A percentile compares a stretch with the other conserved stretches of the same genome.
Evolutionary conservation across 2,329 filamentous ascomycete species (phyloP).

Genomic region (Ceratocystis smalleyi): DNA sequence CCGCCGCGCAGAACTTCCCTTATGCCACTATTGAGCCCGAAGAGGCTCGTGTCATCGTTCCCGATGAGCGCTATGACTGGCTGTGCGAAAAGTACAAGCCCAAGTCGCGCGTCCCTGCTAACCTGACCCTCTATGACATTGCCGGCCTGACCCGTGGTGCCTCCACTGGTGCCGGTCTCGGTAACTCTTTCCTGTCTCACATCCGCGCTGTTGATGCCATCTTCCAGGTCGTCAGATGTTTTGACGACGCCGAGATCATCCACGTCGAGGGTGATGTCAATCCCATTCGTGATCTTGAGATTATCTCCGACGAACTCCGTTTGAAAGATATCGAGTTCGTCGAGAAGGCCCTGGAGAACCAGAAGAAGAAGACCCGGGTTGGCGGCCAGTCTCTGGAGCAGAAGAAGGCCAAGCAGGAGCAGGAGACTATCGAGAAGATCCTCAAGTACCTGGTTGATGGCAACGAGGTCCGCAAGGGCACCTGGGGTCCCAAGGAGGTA

Average conservation of each 20-base stretch:
- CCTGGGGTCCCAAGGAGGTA: constrained; percentile 93
- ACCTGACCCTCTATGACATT: constrained; percentile 97
- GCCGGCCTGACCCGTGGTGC: constrained; percentile 90
- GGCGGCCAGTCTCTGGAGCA: constrained; percentile 92
- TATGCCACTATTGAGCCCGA: constrained; percentile 98
- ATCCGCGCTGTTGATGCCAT: constrained; percentile 97
- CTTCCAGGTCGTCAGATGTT: constrained; percentile 91
- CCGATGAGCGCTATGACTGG: constrained; percentile 93
- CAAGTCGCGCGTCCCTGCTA: constrained; percentile 91
- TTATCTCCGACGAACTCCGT: constrained; percentile 90
- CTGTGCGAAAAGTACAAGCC: constrained; percentile 92
- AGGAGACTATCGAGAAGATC: constrained; percentile 84
- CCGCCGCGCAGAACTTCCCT: constrained; percentile 62
- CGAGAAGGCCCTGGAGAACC: constrained; percentile 82
- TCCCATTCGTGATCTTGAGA: constrained; percentile 81
- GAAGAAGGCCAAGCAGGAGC: constrained; percentile 92
- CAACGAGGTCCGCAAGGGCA: constrained; percentile 84
- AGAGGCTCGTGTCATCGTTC: constrained; percentile 92
- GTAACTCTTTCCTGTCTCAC: constrained; percentile 95
- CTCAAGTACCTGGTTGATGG: constrained; percentile 68
- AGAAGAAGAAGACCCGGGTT: constrained; percentile 86
- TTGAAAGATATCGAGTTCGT: constrained; percentile 98
- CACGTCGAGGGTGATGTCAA: constrained; percentile 99
- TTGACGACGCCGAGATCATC: constrained; percentile 98
- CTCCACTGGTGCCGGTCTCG: constrained; percentile 91